Evolutionary conservation across 345 rosid genomes (phyloP), one percentile per base, ranked within the genome.

Genomic region (Citrus mangshanensis): DNA sequence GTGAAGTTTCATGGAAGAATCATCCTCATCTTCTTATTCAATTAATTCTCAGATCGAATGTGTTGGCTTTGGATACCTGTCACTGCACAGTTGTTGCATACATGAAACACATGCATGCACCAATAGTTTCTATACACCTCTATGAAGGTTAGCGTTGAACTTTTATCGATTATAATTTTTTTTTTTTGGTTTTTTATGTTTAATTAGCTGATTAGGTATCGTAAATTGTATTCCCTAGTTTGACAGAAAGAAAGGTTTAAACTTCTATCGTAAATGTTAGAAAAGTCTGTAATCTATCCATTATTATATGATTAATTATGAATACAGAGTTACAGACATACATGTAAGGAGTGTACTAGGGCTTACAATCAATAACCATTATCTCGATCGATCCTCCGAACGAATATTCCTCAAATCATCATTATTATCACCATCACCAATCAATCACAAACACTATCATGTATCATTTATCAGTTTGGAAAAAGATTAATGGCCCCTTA

Each of bases 1-100:
- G n/a, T 22, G 24, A 75, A 46, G 49, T 75, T 75, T 63, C 78
- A 12, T 42, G 4, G 32, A 64, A 75, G 71, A 54, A 30, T 54
- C 59, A 3, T 54, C 59, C 51, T 42, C 51, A 1, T 10, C 35
- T 35, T 1, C 9, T 4, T 16, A 3, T 66, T 4, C 3, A 54
- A 54, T 54, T 54, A 54, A 54, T 54, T 19, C 16, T 66, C 2
- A 7, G 1, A 10, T 18, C 25, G 9, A 7, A 8, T 6, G 16
- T 30, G 27, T n/a, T 67, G 28, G 49, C 49, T 9, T 67, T 67
- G 14, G 62, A 59, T 24, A 9, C 9, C 9, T n/a, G 67, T 63
- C 13, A 28, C 3, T 40, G 24, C 9, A 8, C 22, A 0, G 22
- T 54, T 54, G 22, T 51, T 51, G 56, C 56, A 16, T 42, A 3